phyloP scores from a whole-genome alignment of 768 basidiomycete species.

The Ephemerocybe angulata region DNA sequence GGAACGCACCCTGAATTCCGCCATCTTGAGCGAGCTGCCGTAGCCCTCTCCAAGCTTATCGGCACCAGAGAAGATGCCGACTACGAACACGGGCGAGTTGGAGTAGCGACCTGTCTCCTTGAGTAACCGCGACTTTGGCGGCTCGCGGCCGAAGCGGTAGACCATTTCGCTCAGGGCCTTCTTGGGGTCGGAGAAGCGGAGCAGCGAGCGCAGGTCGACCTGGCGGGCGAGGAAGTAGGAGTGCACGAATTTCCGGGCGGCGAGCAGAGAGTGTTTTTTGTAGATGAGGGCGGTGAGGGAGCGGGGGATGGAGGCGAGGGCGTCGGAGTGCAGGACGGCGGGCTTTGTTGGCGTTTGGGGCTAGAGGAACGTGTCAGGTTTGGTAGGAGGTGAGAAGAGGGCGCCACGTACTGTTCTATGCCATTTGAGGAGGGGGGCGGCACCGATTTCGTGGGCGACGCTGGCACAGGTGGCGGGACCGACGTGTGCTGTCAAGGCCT shows the following conservation, averaged over 20 bases:
- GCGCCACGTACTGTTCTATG: constrained; percentile 58
- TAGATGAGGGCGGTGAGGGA: constrained; percentile 87
- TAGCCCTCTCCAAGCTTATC: constrained; percentile 93
- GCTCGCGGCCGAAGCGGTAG: constrained; percentile 71
- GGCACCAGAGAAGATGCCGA: constrained; percentile 84
- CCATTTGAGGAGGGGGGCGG: constrained; percentile 75
- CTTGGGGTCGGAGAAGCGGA: constrained; percentile 37
- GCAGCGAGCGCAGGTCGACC: constrained; percentile 58
- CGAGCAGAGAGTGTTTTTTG: constrained; percentile 77
- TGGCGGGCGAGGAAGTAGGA: constrained; percentile 84
- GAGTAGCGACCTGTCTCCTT: constrained; percentile 92
- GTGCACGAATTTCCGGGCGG: constrained; percentile 87
- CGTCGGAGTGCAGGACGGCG: constrained; percentile 73
- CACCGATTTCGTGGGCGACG: constrained; percentile 85
- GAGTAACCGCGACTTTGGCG: constrained; percentile 73
- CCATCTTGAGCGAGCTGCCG: constrained; percentile 91
- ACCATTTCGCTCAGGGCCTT: constrained; percentile 71
- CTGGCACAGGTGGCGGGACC: constrained; percentile 79
- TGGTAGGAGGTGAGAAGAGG: constrained; percentile 3
- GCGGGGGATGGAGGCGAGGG: constrained; percentile 82
- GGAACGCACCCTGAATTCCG: constrained; percentile 75
- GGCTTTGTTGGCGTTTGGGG: constrained; percentile 44
- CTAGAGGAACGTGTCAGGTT: constrained; percentile 26
- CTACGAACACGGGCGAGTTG: constrained; percentile 89
- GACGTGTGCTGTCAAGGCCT: constrained; percentile 88